Percentiles rank a stretch among this genome's conserved stretches.
Evolutionary conservation across 1,139 yeast genomes (phyloP).

Genomic region (Scheffersomyces illinoinensis): DNA sequence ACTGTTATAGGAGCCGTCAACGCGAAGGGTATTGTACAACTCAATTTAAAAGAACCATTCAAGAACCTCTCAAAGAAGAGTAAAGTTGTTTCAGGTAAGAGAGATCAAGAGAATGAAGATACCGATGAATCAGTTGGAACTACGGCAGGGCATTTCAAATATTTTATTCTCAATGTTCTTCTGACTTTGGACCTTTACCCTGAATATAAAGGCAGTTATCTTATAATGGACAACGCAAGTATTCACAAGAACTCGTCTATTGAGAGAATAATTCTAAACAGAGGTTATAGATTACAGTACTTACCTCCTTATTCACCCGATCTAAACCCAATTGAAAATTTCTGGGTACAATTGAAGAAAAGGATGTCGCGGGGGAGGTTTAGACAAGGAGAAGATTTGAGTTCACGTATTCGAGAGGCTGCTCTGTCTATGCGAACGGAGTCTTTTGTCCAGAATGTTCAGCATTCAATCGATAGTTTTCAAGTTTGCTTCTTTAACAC

Average conservation of each 20-base stretch:
- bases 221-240: conserved; percentile 1
- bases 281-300: conserved; percentile 2
- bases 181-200: too few species aligned
- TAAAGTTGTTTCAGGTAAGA: too few species aligned
- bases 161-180: too few species aligned
- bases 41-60: too few species aligned
- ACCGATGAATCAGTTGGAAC: too few species aligned
- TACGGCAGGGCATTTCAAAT: too few species aligned
- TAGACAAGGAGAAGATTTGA: neutral
- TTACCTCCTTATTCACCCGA: conserved; percentile 7
- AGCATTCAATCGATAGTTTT: conserved; percentile 3
- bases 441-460: neutral
- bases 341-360: conserved; percentile 4
- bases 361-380: conserved; percentile 2
- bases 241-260: conserved; percentile 3
- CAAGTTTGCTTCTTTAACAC: neutral
- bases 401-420: conserved; percentile 2
- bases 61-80: too few species aligned
- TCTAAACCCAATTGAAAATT: conserved; percentile 4
- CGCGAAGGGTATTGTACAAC: too few species aligned
- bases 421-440: conserved; percentile 2
- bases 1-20: too few species aligned
- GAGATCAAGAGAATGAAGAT: too few species aligned
- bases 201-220: too few species aligned
- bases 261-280: conserved; percentile 1